These are phyloP conservation scores for Clonostachys rhizophaga DNA, from an alignment of 2,329 filamentous ascomycete species.

Conservation along the genomic window DNA sequence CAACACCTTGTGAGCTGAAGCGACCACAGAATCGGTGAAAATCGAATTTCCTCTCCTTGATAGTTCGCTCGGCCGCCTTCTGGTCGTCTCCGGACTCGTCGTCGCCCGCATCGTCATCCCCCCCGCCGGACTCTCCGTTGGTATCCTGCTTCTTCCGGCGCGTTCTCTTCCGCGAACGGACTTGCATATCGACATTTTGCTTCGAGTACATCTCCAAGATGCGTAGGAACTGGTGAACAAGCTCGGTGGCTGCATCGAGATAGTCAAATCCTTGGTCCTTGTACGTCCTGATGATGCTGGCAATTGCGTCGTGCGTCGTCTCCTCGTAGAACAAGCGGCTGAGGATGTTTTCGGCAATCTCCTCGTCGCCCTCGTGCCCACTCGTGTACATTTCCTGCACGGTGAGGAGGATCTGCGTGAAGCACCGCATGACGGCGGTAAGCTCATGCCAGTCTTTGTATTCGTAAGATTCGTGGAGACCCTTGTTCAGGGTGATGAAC, in stretches of 20 bases:
- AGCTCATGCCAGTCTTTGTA: conserved; percentile 85
- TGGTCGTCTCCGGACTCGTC: conserved; percentile 65
- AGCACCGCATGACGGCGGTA: conserved; percentile 85
- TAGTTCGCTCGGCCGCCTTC: conserved; percentile 62
- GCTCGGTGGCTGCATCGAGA: conserved; percentile 84
- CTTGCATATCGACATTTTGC: conserved; percentile 89
- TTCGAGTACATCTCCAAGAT: conserved; percentile 93
- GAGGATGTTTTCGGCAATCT: conserved; percentile 96
- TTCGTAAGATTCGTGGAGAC: conserved; percentile 74
- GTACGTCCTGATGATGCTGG: conserved; percentile 77
- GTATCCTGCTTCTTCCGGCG: conserved; percentile 68
- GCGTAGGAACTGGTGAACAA: conserved; percentile 85
- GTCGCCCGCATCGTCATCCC: conserved; percentile 56
- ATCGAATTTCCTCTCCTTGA: conserved; percentile 87
- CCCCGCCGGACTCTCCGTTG: conserved; percentile 20
- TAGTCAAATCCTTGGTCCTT: conserved; percentile 94
- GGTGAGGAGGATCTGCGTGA: conserved; percentile 88
- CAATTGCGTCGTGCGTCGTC: conserved; percentile 81
- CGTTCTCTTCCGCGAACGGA: conserved; percentile 73
- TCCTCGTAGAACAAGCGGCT: conserved; percentile 99
- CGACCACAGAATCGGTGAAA: conserved; percentile 78
- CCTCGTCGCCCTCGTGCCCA: conserved; percentile 84
- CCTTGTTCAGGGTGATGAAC: conserved; percentile 81
- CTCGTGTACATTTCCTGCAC: conserved; percentile 90
- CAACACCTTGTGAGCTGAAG: conserved; percentile 78